Percentiles rank a stretch among this genome's conserved stretches.
These are phyloP conservation scores for Tylopilus balloui DNA, from an alignment of 768 basidiomycete species.

Conservation along the genomic window DNA sequence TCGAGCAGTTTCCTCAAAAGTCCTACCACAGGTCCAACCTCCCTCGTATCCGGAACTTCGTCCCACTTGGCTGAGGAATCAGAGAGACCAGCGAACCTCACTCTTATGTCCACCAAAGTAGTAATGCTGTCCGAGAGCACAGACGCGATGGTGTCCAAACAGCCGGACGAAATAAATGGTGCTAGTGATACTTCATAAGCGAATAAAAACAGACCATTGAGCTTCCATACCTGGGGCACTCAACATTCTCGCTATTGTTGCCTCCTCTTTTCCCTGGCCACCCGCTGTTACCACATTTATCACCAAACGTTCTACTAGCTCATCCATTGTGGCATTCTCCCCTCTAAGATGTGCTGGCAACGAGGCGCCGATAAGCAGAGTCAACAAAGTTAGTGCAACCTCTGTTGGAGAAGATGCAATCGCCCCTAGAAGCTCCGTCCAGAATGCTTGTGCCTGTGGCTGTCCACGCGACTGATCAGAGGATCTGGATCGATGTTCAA, in stretches of 20 bases:
- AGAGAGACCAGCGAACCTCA: slow-evolving; percentile 13
- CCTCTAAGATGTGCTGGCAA: slow-evolving; percentile 48
- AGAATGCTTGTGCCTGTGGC: slow-evolving; percentile 16
- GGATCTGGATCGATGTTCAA: slow-evolving; percentile 28
- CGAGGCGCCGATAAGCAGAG: slow-evolving; percentile 34
- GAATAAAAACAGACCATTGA: neutral
- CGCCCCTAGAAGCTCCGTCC: slow-evolving; percentile 37
- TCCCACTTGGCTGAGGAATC: neutral
- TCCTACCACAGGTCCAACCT: slow-evolving; percentile 2
- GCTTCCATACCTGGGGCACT: slow-evolving; percentile 15
- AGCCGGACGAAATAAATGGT: slow-evolving; percentile 20
- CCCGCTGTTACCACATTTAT: neutral
- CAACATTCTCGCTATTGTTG: slow-evolving; percentile 9
- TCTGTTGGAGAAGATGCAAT: slow-evolving; percentile 34
- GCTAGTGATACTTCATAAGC: slow-evolving; percentile 8
- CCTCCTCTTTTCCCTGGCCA: neutral
- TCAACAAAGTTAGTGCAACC: slow-evolving; percentile 38
- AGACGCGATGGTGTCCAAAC: slow-evolving; percentile 16
- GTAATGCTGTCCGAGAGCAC: slow-evolving; percentile 14
- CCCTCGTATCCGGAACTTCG: neutral
- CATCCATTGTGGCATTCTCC: slow-evolving; percentile 41
- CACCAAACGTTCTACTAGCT: slow-evolving; percentile 29
- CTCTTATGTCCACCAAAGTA: slow-evolving; percentile 11
- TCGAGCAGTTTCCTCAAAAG: slow-evolving; percentile 14
- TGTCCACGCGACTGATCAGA: slow-evolving; percentile 7